Base-by-base conservation (phyloP, 108 stramenopile genomes). In the Skeletonema grethae region DNA sequence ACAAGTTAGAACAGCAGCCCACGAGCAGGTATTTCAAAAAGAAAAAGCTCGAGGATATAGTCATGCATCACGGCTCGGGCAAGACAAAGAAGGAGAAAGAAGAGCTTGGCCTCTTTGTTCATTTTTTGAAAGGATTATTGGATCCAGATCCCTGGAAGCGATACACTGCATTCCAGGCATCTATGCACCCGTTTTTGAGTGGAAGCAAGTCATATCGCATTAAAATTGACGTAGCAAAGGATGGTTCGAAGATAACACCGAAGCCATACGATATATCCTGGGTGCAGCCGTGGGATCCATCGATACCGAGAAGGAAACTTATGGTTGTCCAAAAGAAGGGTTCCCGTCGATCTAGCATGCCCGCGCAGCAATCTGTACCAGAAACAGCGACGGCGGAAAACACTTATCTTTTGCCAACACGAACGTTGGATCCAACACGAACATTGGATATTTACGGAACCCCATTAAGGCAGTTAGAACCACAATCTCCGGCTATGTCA, bases 71-170 rank as follows among this genome's bases (percentile, higher is more conserved):
- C 59, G 90, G 89, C 15, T 80, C 82, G 39, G 72, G 68, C 30
- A 77, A 45, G 20, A 58, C 72, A 16, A 58, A 61, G 38, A 85
- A 89, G 63, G 87, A 90, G 16, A 76, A 72, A 38, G 86, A 91
- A 31, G 46, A 73, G 45, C 69, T 94, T 11, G 78, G 79, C 18
- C 38, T 87, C 15, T 94, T 94, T 65, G 77, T 91, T 65, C 90
- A 94, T 63, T 91, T 94, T 76, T 73, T 94, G 8, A 77, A 76
- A 77, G 89, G 92, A 9, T 50, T 94, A 9, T 65, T 94, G 25
- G 85, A 94, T 58, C 89, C 89, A 53, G 90, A 94, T 80, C 93
- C 93, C 4, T 91, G 89, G 87, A 91, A 89, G 63, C 65, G 93
- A 45, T 89, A 86, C 89, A 94, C 93, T 6, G 93, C 90, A 1